Conservation (phyloP, 73 alveolate genomes). For the Loxodes magnus region DNA sequence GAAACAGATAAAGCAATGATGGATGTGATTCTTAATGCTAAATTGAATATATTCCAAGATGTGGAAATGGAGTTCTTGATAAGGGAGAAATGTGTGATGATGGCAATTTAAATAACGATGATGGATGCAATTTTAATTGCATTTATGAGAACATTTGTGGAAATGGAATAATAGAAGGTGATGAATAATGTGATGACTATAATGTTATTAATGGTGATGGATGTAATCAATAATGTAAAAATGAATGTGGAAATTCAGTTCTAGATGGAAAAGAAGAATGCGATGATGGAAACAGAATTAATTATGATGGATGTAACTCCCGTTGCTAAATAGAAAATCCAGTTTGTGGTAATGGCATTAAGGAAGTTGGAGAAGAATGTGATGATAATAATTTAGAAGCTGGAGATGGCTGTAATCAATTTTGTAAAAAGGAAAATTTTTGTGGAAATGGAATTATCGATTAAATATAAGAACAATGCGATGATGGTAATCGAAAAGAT, state of each 20-base stretch:
- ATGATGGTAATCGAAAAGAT: slow-evolving; percentile 30
- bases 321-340: slow-evolving; percentile 21
- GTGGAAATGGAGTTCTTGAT: slow-evolving; percentile 34
- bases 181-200: slow-evolving; percentile 42
- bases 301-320: slow-evolving; percentile 25
- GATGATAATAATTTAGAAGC: slow-evolving; percentile 28
- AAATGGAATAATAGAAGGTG: slow-evolving; percentile 8
- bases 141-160: slow-evolving; percentile 18
- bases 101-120: slow-evolving; percentile 20
- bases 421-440: slow-evolving; percentile 11
- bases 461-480: slow-evolving; percentile 21
- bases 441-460: slow-evolving; percentile 21
- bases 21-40: slow-evolving; percentile 25
- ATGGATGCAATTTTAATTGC: slow-evolving; percentile 26
- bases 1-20: slow-evolving; percentile 18
- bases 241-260: slow-evolving; percentile 4
- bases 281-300: slow-evolving; percentile 35
- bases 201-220: slow-evolving; percentile 29
- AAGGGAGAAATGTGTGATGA: slow-evolving; percentile 42
- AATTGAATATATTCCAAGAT: slow-evolving; percentile 4
- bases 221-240: slow-evolving; percentile 8
- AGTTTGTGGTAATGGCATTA: slow-evolving; percentile 31
- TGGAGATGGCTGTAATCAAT: slow-evolving; percentile 27
- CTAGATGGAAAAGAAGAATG: slow-evolving; percentile 19
- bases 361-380: slow-evolving; percentile 33